phyloP scores from a whole-genome alignment of 2,329 filamentous ascomycete species.

The Thielaviopsis ethacetica region DNA sequence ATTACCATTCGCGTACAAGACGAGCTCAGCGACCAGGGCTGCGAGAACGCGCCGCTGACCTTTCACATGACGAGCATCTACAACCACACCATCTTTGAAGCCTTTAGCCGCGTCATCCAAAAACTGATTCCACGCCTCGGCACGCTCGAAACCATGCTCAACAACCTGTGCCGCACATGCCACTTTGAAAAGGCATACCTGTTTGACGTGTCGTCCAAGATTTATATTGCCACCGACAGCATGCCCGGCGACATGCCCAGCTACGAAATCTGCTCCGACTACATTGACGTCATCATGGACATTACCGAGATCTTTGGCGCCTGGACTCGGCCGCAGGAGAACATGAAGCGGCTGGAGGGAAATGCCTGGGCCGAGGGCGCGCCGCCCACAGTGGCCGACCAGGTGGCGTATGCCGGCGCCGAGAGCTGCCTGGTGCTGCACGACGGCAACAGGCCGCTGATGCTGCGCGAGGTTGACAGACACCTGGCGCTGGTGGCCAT shows the following conservation, averaged over 20 bases:
- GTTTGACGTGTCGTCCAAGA: conserved; percentile 94
- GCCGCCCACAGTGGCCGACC: conserved; percentile 37
- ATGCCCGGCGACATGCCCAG: conserved; percentile 85
- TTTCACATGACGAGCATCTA: conserved; percentile 98
- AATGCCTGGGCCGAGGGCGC: conserved; percentile 37
- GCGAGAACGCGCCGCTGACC: conserved; percentile 83
- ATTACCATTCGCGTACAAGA: conserved; percentile 94
- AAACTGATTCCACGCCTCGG: conserved; percentile 89
- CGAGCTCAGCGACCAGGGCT: conserved; percentile 80
- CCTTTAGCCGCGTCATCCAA: conserved; percentile 95
- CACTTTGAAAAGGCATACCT: conserved; percentile 96
- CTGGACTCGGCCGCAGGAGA: conserved; percentile 43
- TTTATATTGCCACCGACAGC: conserved; percentile 94
- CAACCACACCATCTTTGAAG: conserved; percentile 96
- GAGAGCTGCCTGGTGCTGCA: conserved; percentile 54
- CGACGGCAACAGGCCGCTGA: conserved; percentile 46
- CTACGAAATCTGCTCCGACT: conserved; percentile 97
- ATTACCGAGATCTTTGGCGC: conserved; percentile 86
- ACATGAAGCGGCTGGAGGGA: conserved; percentile 39
- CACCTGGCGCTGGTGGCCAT: conserved; percentile 72
- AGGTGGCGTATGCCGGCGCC: conserved; percentile 47
- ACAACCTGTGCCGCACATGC: conserved; percentile 82
- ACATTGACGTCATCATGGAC: conserved; percentile 96
- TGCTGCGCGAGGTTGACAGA: conserved; percentile 52
- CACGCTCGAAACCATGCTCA: conserved; percentile 84